These are phyloP conservation scores for Salix arbutifolia DNA, from an alignment of 345 rosid species.

Conservation along the genomic window DNA sequence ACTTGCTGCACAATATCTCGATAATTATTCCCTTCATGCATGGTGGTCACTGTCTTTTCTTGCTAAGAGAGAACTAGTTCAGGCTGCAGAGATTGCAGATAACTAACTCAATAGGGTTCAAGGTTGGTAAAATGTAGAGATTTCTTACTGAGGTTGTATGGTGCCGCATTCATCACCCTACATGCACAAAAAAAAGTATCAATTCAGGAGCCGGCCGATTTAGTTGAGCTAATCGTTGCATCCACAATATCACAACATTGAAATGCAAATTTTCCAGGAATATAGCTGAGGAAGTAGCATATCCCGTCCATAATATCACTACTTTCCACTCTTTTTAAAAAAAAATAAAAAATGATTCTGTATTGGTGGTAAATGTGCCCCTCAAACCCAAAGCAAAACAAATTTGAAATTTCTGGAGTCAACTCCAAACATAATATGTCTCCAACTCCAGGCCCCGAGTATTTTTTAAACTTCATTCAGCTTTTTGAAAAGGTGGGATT, in stretches of 20 bases:
- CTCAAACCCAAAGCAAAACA: not conserved
- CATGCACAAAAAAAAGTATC: constrained; percentile 11
- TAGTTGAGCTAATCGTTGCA: not conserved
- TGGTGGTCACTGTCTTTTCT: constrained; percentile 1
- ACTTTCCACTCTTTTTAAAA: not conserved
- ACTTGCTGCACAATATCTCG: constrained; percentile 10
- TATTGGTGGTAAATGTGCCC: not conserved
- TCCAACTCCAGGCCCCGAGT: not conserved
- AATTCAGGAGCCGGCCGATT: not conserved
- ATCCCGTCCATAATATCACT: too few species aligned
- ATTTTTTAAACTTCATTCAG: not conserved
- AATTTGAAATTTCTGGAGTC: not conserved
- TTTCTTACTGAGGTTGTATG: constrained; percentile 44
- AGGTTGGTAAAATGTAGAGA: constrained; percentile 32
- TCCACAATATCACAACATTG: not conserved
- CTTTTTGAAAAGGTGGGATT: not conserved
- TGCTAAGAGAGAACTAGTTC: not conserved
- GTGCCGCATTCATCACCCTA: constrained; percentile 57
- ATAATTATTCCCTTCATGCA: not conserved
- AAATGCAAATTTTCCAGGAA: not conserved
- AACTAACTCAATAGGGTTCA: constrained; percentile 30
- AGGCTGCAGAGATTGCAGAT: constrained; percentile 22
- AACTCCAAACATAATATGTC: not conserved
- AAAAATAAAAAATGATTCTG: not conserved
- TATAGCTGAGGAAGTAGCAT: not conserved